phyloP scores from a whole-genome alignment of 148 eudicot genomes.

The Gaultheria prostrata region DNA sequence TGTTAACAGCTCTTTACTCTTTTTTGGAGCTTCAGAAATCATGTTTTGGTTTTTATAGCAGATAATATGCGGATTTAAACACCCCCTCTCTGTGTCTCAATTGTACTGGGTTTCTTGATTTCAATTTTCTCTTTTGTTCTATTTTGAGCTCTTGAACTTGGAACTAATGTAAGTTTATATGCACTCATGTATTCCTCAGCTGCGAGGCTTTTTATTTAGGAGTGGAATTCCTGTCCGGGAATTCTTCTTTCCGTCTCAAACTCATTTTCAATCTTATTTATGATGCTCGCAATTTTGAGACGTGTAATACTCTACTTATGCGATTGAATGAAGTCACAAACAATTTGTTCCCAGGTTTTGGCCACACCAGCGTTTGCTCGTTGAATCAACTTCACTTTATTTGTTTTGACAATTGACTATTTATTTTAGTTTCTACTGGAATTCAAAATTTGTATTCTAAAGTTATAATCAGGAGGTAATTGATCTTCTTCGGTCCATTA shows the following conservation, averaged over 20 bases:
- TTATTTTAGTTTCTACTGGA: background rate
- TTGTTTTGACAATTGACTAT: background rate
- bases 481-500: too few species aligned
- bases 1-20: background rate
- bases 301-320: background rate
- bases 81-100: too few species aligned
- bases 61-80: background rate
- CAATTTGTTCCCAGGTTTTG: background rate
- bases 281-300: background rate
- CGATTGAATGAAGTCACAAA: background rate
- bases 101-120: background rate
- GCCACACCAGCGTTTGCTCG: background rate
- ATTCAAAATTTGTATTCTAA: background rate
- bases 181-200: background rate
- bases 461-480: background rate
- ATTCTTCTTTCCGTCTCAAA: too few species aligned
- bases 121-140: background rate
- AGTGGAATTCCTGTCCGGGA: background rate
- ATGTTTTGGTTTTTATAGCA: background rate
- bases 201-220: background rate
- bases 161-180: background rate
- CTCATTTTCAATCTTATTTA: too few species aligned
- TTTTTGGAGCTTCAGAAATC: constrained; percentile 3
- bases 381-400: background rate
- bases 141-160: background rate